A percentile compares a stretch with the other conserved stretches of the same genome.
Conservation (phyloP, 108 stramenopile genomes). For the Fistulifera solaris region DNA sequence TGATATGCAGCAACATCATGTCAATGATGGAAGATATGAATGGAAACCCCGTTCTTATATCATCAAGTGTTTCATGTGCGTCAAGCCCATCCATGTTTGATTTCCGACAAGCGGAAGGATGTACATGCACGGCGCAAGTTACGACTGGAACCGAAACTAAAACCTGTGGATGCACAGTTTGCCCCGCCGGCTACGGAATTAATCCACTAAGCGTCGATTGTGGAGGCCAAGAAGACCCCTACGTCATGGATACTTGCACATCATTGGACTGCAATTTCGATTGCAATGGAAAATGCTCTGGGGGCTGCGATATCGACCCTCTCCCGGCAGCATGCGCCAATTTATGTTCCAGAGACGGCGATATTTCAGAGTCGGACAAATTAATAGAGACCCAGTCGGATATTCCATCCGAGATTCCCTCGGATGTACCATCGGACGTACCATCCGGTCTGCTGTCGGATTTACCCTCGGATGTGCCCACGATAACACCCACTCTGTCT, state of each 20-base stretch:
- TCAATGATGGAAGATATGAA: no score
- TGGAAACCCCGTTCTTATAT: no score
- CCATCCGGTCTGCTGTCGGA: no score
- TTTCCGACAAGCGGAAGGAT: conserved; percentile 5
- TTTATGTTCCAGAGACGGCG: no score
- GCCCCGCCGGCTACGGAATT: conserved; percentile 4
- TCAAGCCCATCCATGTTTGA: conserved; percentile 1
- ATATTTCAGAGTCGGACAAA: no score
- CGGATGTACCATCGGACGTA: no score
- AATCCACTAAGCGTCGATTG: conserved; percentile 3
- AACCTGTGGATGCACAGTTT: conserved; percentile 2
- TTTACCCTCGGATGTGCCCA: no score
- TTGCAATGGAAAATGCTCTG: conserved; percentile 5
- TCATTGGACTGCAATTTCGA: conserved; percentile 5
- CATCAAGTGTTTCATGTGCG: no score
- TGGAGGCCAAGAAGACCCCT: neutral
- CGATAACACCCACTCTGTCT: no score
- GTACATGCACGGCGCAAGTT: conserved; percentile 1
- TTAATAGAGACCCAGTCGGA: no score
- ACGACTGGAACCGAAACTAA: neutral
- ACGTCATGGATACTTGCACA: conserved; percentile 2
- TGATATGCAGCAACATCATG: no score
- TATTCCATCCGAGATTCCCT: no score
- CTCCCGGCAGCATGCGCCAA: neutral
- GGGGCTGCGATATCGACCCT: conserved; percentile 2